Conservation (phyloP, 305 asterid genomes). For the Withania somnifera region DNA sequence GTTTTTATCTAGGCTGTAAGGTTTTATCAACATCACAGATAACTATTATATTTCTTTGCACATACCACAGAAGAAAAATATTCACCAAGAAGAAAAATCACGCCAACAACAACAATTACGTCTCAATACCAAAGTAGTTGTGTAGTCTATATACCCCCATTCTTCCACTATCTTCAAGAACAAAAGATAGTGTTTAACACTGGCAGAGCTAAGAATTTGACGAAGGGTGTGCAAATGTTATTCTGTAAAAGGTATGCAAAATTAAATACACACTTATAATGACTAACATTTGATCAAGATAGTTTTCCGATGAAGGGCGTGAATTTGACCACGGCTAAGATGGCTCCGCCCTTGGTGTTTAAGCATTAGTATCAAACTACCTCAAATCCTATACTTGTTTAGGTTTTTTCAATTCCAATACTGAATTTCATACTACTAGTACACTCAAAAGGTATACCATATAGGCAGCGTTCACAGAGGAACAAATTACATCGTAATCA, state of each 20-base stretch:
- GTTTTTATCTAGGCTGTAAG: background rate
- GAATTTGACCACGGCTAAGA: too few species aligned
- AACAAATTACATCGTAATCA: background rate
- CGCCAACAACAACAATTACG: background rate
- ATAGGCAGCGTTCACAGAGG: background rate
- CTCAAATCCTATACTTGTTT: background rate
- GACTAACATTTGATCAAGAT: too few species aligned
- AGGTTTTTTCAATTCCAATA: background rate
- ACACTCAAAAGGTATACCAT: too few species aligned
- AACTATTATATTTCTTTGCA: background rate
- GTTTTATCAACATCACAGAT: background rate
- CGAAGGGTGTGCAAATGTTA: too few species aligned
- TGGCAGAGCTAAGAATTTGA: too few species aligned
- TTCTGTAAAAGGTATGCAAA: too few species aligned
- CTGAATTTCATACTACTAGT: too few species aligned
- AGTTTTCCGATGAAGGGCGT: too few species aligned
- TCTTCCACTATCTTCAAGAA: background rate
- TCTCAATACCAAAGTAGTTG: background rate
- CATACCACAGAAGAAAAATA: background rate
- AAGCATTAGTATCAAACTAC: background rate
- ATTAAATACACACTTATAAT: too few species aligned
- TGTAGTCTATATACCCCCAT: background rate
- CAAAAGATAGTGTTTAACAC: background rate
- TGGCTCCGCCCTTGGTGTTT: too few species aligned
- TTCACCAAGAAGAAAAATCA: background rate